Conservation (phyloP, 140 eudicot genomes). For the Ambrosia hybrid region DNA sequence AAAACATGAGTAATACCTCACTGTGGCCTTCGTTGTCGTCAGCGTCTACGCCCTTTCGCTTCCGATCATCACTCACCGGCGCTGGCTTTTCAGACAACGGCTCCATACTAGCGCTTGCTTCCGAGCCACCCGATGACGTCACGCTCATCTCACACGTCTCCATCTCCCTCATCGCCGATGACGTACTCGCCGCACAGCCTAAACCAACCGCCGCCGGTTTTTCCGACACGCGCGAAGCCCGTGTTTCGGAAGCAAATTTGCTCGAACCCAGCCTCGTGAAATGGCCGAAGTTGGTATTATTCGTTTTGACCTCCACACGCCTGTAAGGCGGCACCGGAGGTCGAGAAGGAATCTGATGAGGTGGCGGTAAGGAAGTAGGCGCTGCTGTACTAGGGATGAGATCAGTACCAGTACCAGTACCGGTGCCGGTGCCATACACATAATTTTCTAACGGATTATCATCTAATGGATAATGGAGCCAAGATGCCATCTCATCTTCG, state of each 20-base stretch:
- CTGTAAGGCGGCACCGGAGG: no score
- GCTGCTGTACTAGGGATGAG: slow-evolving; percentile 34
- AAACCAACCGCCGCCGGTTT: slow-evolving; percentile 24
- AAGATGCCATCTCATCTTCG: slow-evolving; percentile 67
- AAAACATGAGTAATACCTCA: not conserved
- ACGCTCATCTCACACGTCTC: slow-evolving; percentile 38
- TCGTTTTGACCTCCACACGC: no score
- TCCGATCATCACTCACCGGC: slow-evolving; percentile 36
- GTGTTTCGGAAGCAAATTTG: slow-evolving; percentile 1
- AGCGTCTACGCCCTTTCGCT: slow-evolving; percentile 47
- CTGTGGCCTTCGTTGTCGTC: slow-evolving; percentile 51
- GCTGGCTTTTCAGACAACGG: slow-evolving; percentile 26
- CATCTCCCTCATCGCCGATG: slow-evolving; percentile 16
- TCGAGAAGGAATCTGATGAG: no score
- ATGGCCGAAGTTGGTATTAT: no score
- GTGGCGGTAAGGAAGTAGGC: not conserved
- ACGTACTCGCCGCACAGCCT: no score
- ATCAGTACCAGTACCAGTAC: not conserved
- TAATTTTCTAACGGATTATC: slow-evolving; percentile 42
- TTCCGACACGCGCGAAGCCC: slow-evolving; percentile 36
- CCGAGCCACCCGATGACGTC: slow-evolving; percentile 49
- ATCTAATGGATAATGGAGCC: slow-evolving; percentile 64
- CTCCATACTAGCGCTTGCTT: slow-evolving; percentile 42
- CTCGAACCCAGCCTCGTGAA: no score
- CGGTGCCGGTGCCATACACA: slow-evolving; percentile 32